A percentile compares a stretch with the other conserved stretches of the same genome.
Conservation (phyloP, 805 yeast species). For the Pichia cabralensis region DNA sequence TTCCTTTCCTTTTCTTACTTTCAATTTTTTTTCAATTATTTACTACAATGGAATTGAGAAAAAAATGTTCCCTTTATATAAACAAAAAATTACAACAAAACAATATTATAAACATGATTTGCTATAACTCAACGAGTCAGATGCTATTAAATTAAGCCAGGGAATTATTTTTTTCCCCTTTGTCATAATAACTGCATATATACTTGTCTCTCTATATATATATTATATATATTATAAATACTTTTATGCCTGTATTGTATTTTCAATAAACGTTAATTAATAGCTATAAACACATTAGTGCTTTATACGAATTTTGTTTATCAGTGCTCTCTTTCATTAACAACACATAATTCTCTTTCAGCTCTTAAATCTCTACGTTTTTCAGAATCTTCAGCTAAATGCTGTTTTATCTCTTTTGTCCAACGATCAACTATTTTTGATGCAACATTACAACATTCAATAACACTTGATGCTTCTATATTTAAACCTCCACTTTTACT, state of each 20-base stretch:
- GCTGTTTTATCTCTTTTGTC: constrained; percentile 52
- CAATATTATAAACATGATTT: too few relatives aligned
- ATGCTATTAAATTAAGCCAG: too few relatives aligned
- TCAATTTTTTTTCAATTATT: constrained; percentile 1
- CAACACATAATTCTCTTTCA: constrained; percentile 23
- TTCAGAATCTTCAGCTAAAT: constrained; percentile 44
- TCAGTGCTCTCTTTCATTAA: constrained; percentile 23
- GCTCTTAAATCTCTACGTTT: constrained; percentile 13
- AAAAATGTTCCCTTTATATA: too few relatives aligned
- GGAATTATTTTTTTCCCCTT: too few relatives aligned
- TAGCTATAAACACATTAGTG: neutral
- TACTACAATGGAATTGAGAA: too few relatives aligned
- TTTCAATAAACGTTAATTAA: too few relatives aligned
- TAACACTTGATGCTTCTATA: constrained; percentile 57
- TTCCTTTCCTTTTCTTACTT: neutral
- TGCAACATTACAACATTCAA: constrained; percentile 63
- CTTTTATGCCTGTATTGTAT: too few relatives aligned
- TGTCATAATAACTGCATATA: too few relatives aligned
- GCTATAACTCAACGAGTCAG: too few relatives aligned
- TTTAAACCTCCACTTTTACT: constrained; percentile 86
- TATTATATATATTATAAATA: too few relatives aligned
- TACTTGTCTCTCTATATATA: too few relatives aligned
- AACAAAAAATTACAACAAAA: too few relatives aligned
- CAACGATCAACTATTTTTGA: constrained; percentile 48
- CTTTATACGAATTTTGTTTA: neutral